Percentiles rank a stretch among this genome's conserved stretches.
Evolutionary conservation across 768 basidiomycete genomes (phyloP).

Genomic region (Pleurotus giganteus): DNA sequence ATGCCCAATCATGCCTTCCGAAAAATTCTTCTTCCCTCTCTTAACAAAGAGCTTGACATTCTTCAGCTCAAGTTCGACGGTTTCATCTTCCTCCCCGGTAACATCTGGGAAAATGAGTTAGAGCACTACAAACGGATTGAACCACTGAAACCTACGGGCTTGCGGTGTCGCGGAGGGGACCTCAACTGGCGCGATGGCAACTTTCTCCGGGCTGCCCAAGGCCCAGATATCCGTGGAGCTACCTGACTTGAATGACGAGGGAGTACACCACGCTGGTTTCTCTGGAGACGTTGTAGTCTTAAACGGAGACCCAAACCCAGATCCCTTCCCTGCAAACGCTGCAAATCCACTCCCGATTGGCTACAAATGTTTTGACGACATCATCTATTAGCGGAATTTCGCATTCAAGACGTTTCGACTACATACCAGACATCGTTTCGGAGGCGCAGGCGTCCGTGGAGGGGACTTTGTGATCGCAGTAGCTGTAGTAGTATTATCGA

Average conservation of each 20-base stretch:
- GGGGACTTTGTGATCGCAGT: background rate
- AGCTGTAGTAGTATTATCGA: background rate
- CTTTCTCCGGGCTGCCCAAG: background rate
- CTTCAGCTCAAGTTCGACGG: conserved; percentile 53
- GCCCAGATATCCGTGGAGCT: background rate
- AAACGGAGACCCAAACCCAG: conserved; percentile 28
- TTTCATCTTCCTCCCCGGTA: conserved; percentile 70
- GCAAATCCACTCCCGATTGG: conserved; percentile 31
- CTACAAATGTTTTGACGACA: too few relatives aligned
- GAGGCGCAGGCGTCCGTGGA: background rate
- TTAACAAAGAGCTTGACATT: conserved; percentile 60
- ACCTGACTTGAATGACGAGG: background rate
- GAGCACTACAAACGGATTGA: background rate
- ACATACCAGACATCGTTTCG: background rate
- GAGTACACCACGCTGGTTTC: conserved; percentile 19
- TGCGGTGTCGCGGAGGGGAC: conserved; percentile 6
- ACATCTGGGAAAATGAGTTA: conserved; percentile 27
- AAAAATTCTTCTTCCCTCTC: conserved; percentile 54
- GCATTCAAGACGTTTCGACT: too few relatives aligned
- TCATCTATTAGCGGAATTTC: too few relatives aligned
- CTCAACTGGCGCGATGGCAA: conserved; percentile 13
- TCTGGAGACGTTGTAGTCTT: conserved; percentile 13
- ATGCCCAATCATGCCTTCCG: conserved; percentile 59
- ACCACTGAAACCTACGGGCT: conserved; percentile 5
- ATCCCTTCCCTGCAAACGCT: conserved; percentile 32